A percentile compares a stretch with the other conserved stretches of the same genome.
Conservation (phyloP, 768 basidiomycete species). For the Royoungia palumana region DNA sequence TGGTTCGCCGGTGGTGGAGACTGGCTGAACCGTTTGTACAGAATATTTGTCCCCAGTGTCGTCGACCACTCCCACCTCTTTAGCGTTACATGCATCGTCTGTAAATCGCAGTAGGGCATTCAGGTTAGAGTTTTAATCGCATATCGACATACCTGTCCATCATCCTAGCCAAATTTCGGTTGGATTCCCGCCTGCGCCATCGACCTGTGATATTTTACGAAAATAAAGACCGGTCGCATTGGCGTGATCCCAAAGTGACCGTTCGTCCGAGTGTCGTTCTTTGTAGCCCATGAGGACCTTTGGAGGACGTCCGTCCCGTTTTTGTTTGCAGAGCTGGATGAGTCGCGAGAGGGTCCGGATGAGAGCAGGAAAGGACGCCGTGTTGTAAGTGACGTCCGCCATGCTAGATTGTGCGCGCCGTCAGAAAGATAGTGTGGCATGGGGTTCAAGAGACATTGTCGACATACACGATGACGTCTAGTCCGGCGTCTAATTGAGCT, state of each 20-base stretch:
- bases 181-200: conserved; percentile 59
- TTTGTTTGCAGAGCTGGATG: conserved; percentile 24
- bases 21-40: conserved; percentile 24
- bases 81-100: conserved; percentile 28
- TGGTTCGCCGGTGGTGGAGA: background rate
- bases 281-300: conserved; percentile 79
- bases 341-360: conserved; percentile 62
- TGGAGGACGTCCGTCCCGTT: conserved; percentile 32
- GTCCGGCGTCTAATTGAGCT: conserved; percentile 35
- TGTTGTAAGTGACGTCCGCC: conserved; percentile 94
- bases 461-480: conserved; percentile 72
- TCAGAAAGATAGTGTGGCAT: background rate
- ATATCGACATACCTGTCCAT: conserved; percentile 8
- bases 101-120: background rate
- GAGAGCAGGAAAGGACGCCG: conserved; percentile 75
- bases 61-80: conserved; percentile 76
- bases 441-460: background rate
- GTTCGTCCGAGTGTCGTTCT: conserved; percentile 74
- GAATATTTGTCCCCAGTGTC: conserved; percentile 93
- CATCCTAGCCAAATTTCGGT: conserved; percentile 71
- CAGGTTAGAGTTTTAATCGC: conserved; percentile 4
- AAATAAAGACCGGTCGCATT: conserved; percentile 53
- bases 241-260: conserved; percentile 67
- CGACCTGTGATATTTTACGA: conserved; percentile 47
- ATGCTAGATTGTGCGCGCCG: conserved; percentile 48